Evolutionary conservation across 495 filamentous ascomycete species (phyloP).

Genomic region (Penicillium lividum): DNA sequence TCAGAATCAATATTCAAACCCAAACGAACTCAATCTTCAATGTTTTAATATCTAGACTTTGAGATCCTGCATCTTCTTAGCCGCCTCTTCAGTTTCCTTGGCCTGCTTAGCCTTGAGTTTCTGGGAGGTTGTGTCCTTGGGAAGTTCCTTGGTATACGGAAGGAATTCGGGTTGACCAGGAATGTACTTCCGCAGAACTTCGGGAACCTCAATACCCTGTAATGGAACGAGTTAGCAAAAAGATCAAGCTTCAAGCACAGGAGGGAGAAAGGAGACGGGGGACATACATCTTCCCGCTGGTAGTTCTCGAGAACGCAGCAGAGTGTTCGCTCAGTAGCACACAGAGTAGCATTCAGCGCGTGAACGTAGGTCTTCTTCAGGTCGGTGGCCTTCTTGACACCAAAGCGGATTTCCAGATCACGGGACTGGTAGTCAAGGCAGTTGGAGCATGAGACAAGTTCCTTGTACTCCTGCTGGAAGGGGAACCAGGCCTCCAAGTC

Average conservation of each 20-base stretch:
- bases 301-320: constrained; percentile 97
- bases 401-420: constrained; percentile 83
- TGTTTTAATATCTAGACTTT: constrained; percentile 30
- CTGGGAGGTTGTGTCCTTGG: constrained; percentile 68
- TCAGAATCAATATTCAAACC: no score
- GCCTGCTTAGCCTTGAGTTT: constrained; percentile 52
- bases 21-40: background rate
- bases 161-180: constrained; percentile 87
- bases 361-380: constrained; percentile 91
- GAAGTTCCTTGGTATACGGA: constrained; percentile 79
- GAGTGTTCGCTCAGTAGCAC: constrained; percentile 88
- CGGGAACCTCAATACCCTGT: constrained; percentile 81
- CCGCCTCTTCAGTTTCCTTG: constrained; percentile 33
- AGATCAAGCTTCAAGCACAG: constrained; percentile 5
- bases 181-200: constrained; percentile 87
- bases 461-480: constrained; percentile 95
- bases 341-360: constrained; percentile 87
- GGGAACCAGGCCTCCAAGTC: constrained; percentile 98
- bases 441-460: constrained; percentile 93
- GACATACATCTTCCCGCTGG: constrained; percentile 77
- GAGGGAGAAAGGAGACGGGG: background rate
- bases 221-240: background rate
- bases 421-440: constrained; percentile 95
- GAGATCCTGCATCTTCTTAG: constrained; percentile 44
- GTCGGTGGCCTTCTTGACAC: constrained; percentile 75